These are phyloP conservation scores for Talaromyces trachyspermus DNA, from an alignment of 495 filamentous ascomycete species.

Conservation along the genomic window DNA sequence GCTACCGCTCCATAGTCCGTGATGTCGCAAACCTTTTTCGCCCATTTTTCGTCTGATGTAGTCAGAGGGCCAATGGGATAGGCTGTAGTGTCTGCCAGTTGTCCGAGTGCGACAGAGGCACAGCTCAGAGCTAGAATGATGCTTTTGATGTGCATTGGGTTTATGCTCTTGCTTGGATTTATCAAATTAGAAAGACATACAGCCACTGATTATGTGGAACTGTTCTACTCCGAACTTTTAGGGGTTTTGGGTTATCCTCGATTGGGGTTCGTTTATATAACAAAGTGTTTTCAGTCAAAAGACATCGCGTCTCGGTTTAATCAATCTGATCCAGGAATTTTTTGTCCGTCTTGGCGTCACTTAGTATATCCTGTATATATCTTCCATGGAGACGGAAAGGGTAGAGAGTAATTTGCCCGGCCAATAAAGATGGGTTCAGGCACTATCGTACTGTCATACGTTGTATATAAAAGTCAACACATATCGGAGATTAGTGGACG, in stretches of 20 bases:
- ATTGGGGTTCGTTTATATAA: background rate
- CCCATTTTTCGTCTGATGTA: conserved; percentile 12
- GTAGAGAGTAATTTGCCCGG: background rate
- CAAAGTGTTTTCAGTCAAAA: background rate
- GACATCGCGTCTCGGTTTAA: background rate
- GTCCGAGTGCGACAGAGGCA: background rate
- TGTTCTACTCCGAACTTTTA: background rate
- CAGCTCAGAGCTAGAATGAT: conserved; percentile 1
- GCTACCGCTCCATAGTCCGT: conserved; percentile 18
- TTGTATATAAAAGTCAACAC: background rate
- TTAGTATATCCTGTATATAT: background rate
- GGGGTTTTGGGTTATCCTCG: background rate
- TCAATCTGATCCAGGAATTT: background rate
- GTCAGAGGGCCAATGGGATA: conserved; percentile 13
- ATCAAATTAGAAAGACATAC: background rate
- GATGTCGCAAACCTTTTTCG: conserved; percentile 18
- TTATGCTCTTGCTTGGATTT: background rate
- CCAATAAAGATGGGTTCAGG: background rate
- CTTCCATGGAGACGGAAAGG: background rate
- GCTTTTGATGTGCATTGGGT: conserved; percentile 6
- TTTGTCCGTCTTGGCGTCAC: conserved; percentile 4
- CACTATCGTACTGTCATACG: background rate
- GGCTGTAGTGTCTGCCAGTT: conserved; percentile 5
- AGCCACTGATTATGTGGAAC: background rate
- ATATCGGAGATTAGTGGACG: background rate